Conservation (phyloP, 129 eudicot genomes). For the Lactuca sativa region DNA sequence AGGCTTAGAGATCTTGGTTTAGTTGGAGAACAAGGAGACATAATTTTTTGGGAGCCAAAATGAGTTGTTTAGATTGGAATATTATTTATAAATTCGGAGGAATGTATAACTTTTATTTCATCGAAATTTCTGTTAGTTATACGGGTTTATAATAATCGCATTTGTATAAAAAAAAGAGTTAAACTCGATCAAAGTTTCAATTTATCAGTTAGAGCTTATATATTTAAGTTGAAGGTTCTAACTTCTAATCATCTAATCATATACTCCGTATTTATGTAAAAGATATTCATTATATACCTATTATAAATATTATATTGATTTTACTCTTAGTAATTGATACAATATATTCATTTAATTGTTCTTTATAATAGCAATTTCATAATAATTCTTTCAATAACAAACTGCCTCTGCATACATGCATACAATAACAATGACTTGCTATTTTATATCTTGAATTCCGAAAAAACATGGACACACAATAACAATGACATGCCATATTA, state of each 20-base stretch:
- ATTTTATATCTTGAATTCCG: background rate
- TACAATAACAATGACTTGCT: constrained; percentile 11
- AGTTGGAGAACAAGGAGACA: constrained; percentile 92
- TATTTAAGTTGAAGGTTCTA: background rate
- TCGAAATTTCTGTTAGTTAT: background rate
- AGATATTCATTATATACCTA: background rate
- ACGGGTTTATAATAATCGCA: too few relatives aligned
- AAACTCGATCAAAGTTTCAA: too few relatives aligned
- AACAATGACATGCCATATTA: background rate
- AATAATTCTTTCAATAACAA: background rate
- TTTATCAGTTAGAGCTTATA: background rate
- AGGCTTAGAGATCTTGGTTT: constrained; percentile 95
- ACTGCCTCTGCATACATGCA: background rate
- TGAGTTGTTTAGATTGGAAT: constrained; percentile 21
- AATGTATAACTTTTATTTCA: constrained; percentile 23
- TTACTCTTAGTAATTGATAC: background rate
- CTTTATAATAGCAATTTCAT: background rate
- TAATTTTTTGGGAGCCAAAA: constrained; percentile 86
- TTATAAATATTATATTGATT: background rate
- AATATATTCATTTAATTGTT: background rate
- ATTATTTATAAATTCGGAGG: background rate
- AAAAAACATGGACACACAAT: constrained; percentile 9
- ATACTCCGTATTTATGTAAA: background rate
- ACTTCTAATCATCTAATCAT: background rate
- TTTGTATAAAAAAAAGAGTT: too few relatives aligned